Conservation (phyloP, 495 filamentous ascomycete genomes). For the Hypoxylon fuscum region DNA sequence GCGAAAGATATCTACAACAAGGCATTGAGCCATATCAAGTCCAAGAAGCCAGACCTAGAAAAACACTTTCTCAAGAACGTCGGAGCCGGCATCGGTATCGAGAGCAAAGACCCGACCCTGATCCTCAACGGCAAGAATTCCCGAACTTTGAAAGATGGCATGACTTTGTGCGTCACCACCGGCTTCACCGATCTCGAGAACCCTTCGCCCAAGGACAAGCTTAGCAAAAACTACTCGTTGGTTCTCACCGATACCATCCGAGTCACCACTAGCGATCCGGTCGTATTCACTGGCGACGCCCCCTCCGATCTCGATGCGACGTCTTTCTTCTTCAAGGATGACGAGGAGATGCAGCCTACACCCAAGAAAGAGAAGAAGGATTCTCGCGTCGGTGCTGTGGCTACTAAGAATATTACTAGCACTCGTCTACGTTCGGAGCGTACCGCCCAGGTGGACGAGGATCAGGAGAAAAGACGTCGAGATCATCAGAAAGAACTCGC, state of each 20-base stretch:
- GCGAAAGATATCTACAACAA: slow-evolving; percentile 94
- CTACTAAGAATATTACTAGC: slow-evolving; percentile 90
- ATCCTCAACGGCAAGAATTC: slow-evolving; percentile 85
- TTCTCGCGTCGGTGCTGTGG: slow-evolving; percentile 80
- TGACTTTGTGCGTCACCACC: slow-evolving; percentile 90
- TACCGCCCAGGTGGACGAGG: slow-evolving; percentile 84
- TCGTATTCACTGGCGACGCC: slow-evolving; percentile 92
- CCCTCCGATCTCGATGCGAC: slow-evolving; percentile 88
- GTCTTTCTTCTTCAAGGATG: slow-evolving; percentile 97
- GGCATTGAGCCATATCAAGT: slow-evolving; percentile 76
- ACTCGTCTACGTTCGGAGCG: slow-evolving; percentile 93
- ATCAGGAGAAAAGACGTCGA: slow-evolving; percentile 84
- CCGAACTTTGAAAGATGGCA: slow-evolving; percentile 87
- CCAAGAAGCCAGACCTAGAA: slow-evolving; percentile 93
- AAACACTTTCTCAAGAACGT: slow-evolving; percentile 91
- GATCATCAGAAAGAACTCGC: slow-evolving; percentile 95
- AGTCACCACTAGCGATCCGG: slow-evolving; percentile 76
- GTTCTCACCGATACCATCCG: slow-evolving; percentile 93
- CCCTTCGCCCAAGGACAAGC: slow-evolving; percentile 80
- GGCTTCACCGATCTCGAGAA: slow-evolving; percentile 91
- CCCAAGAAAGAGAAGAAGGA: slow-evolving; percentile 85
- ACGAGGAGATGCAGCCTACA: slow-evolving; percentile 72
- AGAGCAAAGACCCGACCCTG: slow-evolving; percentile 83
- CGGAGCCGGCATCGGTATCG: slow-evolving; percentile 90
- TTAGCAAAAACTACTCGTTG: slow-evolving; percentile 86